Evolutionary conservation across 495 filamentous ascomycete genomes (phyloP).

Genomic region (Penicillium turbatum): DNA sequence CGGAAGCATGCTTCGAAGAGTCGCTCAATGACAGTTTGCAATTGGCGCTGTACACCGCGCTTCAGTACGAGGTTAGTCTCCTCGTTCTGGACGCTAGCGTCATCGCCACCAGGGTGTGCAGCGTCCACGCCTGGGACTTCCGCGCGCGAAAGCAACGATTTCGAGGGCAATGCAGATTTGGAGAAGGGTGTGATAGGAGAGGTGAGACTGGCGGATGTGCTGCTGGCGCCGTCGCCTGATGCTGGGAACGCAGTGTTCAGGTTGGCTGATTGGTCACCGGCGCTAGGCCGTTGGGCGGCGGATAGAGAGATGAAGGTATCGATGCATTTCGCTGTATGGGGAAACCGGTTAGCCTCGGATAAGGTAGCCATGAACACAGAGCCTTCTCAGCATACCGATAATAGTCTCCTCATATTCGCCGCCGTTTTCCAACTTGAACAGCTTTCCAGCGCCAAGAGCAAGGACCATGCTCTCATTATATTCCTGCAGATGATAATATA

Average conservation of each 20-base stretch:
- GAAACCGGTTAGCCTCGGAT: not conserved
- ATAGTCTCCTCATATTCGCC: conserved; percentile 99
- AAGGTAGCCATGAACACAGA: not conserved
- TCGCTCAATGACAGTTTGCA: conserved; percentile 78
- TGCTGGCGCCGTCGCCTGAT: conserved; percentile 57
- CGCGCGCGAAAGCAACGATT: conserved; percentile 84
- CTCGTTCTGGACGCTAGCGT: conserved; percentile 47
- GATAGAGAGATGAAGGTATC: conserved; percentile 94
- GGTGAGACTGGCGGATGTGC: conserved; percentile 64
- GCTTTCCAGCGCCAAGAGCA: conserved; percentile 88
- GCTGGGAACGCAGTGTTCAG: conserved; percentile 69
- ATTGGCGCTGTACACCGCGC: conserved; percentile 58
- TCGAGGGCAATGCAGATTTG: conserved; percentile 82
- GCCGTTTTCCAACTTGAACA: conserved; percentile 85
- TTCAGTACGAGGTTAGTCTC: conserved; percentile 53
- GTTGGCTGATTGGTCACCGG: conserved; percentile 57
- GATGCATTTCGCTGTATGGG: conserved; percentile 75
- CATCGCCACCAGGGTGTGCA: conserved; percentile 51
- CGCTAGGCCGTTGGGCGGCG: conserved; percentile 57
- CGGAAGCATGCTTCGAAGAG: conserved; percentile 88
- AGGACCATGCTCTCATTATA: conserved; percentile 99
- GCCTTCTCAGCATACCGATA: conserved; percentile 51
- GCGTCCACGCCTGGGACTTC: conserved; percentile 58
- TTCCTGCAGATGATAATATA: conserved; percentile 97
- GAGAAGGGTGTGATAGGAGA: conserved; percentile 93